Percentiles rank a stretch among this genome's conserved stretches.
Conservation (phyloP, 83 land plant genomes). For the Larix sibirica region DNA sequence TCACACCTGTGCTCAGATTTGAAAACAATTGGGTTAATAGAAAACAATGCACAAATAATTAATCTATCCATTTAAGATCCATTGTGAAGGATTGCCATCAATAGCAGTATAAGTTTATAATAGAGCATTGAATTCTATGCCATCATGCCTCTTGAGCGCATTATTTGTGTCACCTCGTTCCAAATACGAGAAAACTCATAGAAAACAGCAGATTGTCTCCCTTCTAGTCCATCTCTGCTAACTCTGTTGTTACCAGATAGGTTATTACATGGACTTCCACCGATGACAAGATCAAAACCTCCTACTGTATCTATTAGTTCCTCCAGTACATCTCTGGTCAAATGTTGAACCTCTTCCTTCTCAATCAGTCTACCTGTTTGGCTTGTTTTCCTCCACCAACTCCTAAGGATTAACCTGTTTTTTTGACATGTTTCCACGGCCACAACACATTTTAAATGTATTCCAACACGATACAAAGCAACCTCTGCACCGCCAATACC, state of each 20-base stretch:
- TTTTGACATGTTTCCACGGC: conserved; percentile 51
- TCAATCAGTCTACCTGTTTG: conserved; percentile 39
- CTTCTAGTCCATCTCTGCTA: conserved; percentile 43
- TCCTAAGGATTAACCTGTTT: conserved; percentile 31
- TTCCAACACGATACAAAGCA: conserved; percentile 64
- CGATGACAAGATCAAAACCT: conserved; percentile 61
- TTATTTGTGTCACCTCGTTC: conserved; percentile 31
- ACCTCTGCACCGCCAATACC: conserved; percentile 88
- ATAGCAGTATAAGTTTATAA: too few relatives aligned
- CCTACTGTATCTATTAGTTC: conserved; percentile 28
- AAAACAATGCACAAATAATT: too few relatives aligned
- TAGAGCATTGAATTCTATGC: too few relatives aligned
- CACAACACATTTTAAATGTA: conserved; percentile 48
- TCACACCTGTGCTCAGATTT: too few relatives aligned
- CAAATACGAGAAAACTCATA: conserved; percentile 63
- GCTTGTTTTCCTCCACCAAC: conserved; percentile 60
- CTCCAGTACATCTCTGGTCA: conserved; percentile 22
- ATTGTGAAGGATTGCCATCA: too few relatives aligned
- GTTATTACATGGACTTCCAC: conserved; percentile 71
- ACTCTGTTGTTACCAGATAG: conserved; percentile 55
- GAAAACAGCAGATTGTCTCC: conserved; percentile 45
- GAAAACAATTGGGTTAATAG: too few relatives aligned
- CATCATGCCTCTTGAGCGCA: conserved; percentile 9
- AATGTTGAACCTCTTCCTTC: conserved; percentile 37
- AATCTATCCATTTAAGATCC: too few relatives aligned